Evolutionary conservation across 2,329 filamentous ascomycete species (phyloP).

Genomic region (Calonectria leucothoes): DNA sequence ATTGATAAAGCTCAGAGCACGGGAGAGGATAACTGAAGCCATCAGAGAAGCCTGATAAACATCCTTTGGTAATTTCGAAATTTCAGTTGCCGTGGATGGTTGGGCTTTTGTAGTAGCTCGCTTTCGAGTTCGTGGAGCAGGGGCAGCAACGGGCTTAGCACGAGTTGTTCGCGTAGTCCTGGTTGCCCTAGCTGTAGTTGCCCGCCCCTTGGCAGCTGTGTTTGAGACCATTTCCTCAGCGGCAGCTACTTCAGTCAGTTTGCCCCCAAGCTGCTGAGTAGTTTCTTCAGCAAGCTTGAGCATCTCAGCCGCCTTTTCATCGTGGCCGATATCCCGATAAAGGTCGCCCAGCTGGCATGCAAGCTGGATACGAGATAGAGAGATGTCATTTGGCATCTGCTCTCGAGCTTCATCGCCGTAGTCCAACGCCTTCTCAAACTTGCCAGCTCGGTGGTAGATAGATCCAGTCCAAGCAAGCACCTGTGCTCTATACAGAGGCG

Average conservation of each 20-base stretch:
- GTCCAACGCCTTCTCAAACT: slow-evolving; percentile 67
- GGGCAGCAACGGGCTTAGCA: slow-evolving; percentile 31
- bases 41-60: slow-evolving; percentile 52
- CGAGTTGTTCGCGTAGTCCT: slow-evolving; percentile 40
- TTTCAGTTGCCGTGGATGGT: slow-evolving; percentile 27
- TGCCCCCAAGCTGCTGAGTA: slow-evolving; percentile 48
- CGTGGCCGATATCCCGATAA: slow-evolving; percentile 61
- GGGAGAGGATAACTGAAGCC: slow-evolving; percentile 49
- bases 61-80: slow-evolving; percentile 43
- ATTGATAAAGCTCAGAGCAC: slow-evolving; percentile 58
- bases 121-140: slow-evolving; percentile 31
- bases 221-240: slow-evolving; percentile 18
- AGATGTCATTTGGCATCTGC: slow-evolving; percentile 58
- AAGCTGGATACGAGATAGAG: slow-evolving; percentile 53
- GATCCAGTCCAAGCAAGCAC: slow-evolving; percentile 66
- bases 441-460: slow-evolving; percentile 67
- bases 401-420: slow-evolving; percentile 65
- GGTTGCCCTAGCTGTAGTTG: slow-evolving; percentile 39
- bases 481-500: slow-evolving; percentile 68
- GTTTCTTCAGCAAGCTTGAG: slow-evolving; percentile 62
- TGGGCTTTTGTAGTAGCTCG: slow-evolving; percentile 40
- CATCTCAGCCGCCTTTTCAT: slow-evolving; percentile 56
- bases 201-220: slow-evolving; percentile 27
- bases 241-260: slow-evolving; percentile 18
- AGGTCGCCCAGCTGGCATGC: slow-evolving; percentile 68